Evolutionary conservation across 2,329 filamentous ascomycete genomes (phyloP).

Genomic region (Lachnellula hyalina): DNA sequence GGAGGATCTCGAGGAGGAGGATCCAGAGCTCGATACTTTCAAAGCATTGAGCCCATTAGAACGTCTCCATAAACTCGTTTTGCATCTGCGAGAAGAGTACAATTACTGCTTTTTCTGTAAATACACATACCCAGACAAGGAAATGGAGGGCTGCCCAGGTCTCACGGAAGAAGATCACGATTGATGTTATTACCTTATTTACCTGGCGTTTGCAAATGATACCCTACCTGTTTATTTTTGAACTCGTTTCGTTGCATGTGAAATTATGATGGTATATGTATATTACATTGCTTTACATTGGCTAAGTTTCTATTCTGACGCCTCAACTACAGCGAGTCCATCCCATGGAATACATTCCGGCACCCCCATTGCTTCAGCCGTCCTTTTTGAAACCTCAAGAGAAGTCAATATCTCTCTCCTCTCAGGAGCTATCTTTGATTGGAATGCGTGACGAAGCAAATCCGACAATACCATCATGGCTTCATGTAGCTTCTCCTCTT

Average conservation of each 20-base stretch:
- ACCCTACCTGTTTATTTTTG: slow-evolving; percentile 13
- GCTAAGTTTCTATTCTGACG: background rate
- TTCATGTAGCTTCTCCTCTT: slow-evolving; percentile 28
- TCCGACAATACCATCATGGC: slow-evolving; percentile 25
- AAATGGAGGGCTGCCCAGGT: slow-evolving; percentile 87
- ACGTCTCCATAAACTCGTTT: slow-evolving; percentile 60
- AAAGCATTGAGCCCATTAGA: slow-evolving; percentile 63
- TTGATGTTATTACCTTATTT: slow-evolving; percentile 26
- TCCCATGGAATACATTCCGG: slow-evolving; percentile 18
- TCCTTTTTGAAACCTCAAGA: slow-evolving; percentile 4
- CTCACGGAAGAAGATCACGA: slow-evolving; percentile 78
- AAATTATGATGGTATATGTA: background rate
- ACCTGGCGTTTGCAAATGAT: slow-evolving; percentile 21
- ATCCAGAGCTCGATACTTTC: slow-evolving; percentile 75
- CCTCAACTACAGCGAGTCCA: background rate
- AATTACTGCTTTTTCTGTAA: slow-evolving; percentile 98
- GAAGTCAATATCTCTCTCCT: background rate
- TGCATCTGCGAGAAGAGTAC: slow-evolving; percentile 64
- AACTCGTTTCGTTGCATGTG: background rate
- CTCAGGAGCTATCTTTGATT: slow-evolving; percentile 10
- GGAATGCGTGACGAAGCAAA: slow-evolving; percentile 24
- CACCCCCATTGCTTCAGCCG: slow-evolving; percentile 24
- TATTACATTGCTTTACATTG: background rate
- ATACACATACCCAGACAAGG: slow-evolving; percentile 64
- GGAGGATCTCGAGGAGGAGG: slow-evolving; percentile 70